Evolutionary conservation across 1,284 basidiomycete species (phyloP), one percentile per base, ranked within the genome.

Genomic region (Cystobasidium sp.): DNA sequence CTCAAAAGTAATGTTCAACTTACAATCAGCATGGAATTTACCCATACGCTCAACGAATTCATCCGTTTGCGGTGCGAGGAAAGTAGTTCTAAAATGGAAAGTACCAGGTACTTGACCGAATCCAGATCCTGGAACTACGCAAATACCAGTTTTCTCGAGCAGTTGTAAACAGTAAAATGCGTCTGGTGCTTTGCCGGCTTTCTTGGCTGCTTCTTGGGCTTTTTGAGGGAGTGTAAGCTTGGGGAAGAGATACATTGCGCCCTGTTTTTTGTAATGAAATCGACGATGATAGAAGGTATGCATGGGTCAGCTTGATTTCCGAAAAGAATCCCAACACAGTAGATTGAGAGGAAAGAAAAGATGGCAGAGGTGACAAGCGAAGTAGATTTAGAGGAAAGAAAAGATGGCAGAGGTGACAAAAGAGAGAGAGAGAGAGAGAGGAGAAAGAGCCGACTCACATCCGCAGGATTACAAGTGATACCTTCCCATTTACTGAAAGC

Each of bases 21-120:
- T 39, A 73, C 70, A 97, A 49, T 86, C 86, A 59, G 82, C 80
- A 82, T 97, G 94, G 88, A 96, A 97, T 76, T 84, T 85, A 84
- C 93, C 93, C 66, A 97, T 85, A 80, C 91, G 89, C 51, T 86
- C 85, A 6, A 95, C 90, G 81, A 94, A 97, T 80, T 94, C 92
- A 73, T 95, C 93, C 14, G 93, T 92, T 68, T 82, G 82, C 7
- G 80, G 78, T 0, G 78, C 77, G 16, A 81, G 68, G 76, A 79
- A 80, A 2, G 80, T 81, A 16, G 78, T 80, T 55, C 94, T 85
- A 80, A 96, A 90, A 83, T 97, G 94, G 83, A 88, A 89, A 79
- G 93, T 90, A 44, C 90, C 92, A 63, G 89, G 88, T 83, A 87
- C 89, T 85, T 97, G 94, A 2, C 94, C 94, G 80, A 97, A 97